phyloP scores from a whole-genome alignment of 495 filamentous ascomycete species.

The Aspergillus incahuasiensis region DNA sequence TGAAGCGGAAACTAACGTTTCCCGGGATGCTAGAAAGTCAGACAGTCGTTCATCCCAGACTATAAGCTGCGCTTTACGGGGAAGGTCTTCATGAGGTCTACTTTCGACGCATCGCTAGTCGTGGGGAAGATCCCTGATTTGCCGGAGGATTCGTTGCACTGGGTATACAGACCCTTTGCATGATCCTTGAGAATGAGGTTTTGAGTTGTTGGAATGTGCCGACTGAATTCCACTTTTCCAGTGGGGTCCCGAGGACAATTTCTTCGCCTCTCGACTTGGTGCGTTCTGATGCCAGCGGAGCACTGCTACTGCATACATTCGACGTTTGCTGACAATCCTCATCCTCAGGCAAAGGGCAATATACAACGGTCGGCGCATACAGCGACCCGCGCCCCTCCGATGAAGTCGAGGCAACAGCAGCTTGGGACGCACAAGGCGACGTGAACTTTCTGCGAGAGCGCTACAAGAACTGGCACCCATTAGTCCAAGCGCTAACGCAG shows the following conservation, averaged over 20 bases:
- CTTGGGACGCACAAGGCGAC: slow-evolving; percentile 38
- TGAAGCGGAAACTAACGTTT: too few relatives aligned
- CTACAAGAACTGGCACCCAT: slow-evolving; percentile 44
- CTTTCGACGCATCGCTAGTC: slow-evolving; percentile 38
- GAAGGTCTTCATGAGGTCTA: slow-evolving; percentile 42
- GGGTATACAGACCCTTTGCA: slow-evolving; percentile 25
- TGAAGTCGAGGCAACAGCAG: slow-evolving; percentile 33
- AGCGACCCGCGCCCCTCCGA: slow-evolving; percentile 32
- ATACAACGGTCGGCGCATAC: slow-evolving; percentile 46
- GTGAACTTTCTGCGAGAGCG: slow-evolving; percentile 33
- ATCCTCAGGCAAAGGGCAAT: slow-evolving; percentile 29
- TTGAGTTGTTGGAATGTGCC: too few relatives aligned
- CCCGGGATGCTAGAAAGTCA: slow-evolving; percentile 23
- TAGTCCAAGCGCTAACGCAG: slow-evolving; percentile 37
- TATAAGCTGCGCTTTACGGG: slow-evolving; percentile 41
- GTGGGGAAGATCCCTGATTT: slow-evolving; percentile 35
- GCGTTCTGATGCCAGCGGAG: not conserved
- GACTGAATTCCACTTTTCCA: too few relatives aligned
- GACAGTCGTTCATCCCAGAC: slow-evolving; percentile 35
- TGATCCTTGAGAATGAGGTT: too few relatives aligned
- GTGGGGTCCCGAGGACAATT: slow-evolving; percentile 44
- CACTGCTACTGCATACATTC: not conserved
- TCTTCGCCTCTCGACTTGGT: slow-evolving; percentile 45
- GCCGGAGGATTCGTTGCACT: slow-evolving; percentile 43
- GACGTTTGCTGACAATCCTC: too few relatives aligned